phyloP scores from a whole-genome alignment of 768 basidiomycete species.

The Fistulinella prunicolor region DNA sequence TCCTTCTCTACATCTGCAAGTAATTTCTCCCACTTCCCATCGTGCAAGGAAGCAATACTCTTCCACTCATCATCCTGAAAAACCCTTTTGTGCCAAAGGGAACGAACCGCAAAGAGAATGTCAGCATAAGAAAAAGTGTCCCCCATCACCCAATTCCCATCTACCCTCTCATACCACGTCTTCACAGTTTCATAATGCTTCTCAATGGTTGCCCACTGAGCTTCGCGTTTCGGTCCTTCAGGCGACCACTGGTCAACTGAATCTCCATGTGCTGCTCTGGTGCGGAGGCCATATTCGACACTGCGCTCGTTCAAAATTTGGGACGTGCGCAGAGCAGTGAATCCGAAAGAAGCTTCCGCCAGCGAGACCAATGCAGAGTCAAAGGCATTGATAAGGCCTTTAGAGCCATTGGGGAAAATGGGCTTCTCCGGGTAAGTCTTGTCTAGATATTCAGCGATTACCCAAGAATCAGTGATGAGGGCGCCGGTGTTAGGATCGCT shows the following conservation, averaged over 20 bases:
- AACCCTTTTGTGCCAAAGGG: conserved; percentile 20
- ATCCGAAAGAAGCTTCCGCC: conserved; percentile 1
- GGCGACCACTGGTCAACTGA: conserved; percentile 40
- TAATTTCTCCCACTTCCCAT: conserved; percentile 25
- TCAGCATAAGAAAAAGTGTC: conserved; percentile 31
- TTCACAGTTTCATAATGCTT: conserved; percentile 8
- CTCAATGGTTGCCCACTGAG: conserved; percentile 25
- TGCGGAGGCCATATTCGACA: conserved; percentile 36
- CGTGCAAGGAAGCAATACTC: conserved; percentile 23
- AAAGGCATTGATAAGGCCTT: conserved; percentile 24
- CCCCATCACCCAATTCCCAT: conserved; percentile 32
- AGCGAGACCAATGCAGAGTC: conserved; percentile 2
- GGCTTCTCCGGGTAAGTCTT: conserved; percentile 32
- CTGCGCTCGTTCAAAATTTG: conserved; percentile 35
- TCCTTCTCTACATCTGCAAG: conserved; percentile 26
- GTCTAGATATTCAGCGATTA: conserved; percentile 37
- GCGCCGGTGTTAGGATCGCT: conserved; percentile 30
- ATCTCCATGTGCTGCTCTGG: conserved; percentile 30
- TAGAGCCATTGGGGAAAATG: conserved; percentile 23
- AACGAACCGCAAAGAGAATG: conserved; percentile 18
- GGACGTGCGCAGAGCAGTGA: conserved; percentile 21
- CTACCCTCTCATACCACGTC: conserved; percentile 20
- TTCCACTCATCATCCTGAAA: conserved; percentile 25
- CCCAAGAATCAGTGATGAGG: conserved; percentile 30
- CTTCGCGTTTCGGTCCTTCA: conserved; percentile 31